phyloP scores from a whole-genome alignment of 495 filamentous ascomycete species.

The Penicillium lividum region DNA sequence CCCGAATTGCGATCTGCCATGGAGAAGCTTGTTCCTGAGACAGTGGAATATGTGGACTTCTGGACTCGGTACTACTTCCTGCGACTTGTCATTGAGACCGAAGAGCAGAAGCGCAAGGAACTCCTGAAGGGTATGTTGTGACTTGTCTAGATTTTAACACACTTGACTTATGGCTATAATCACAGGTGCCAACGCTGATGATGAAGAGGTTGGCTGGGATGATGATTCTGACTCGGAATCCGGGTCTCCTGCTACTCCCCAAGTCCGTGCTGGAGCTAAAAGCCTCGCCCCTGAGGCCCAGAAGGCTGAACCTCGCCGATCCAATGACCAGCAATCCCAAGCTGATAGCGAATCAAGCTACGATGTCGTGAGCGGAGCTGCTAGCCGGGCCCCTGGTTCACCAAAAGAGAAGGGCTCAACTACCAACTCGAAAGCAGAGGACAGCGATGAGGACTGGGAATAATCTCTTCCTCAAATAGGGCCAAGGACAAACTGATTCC shows the following conservation, averaged over 20 bases:
- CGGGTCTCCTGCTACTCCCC: slow-evolving; percentile 53
- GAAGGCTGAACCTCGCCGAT: slow-evolving; percentile 72
- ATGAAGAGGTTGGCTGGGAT: slow-evolving; percentile 84
- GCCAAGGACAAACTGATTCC: background rate
- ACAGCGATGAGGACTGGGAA: slow-evolving; percentile 82
- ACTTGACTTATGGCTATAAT: slow-evolving; percentile 16
- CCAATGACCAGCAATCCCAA: slow-evolving; percentile 81
- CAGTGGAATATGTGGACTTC: slow-evolving; percentile 83
- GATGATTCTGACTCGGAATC: slow-evolving; percentile 72
- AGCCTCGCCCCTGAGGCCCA: slow-evolving; percentile 34
- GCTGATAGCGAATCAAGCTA: slow-evolving; percentile 92
- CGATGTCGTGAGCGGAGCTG: slow-evolving; percentile 84
- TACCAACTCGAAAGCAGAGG: slow-evolving; percentile 54
- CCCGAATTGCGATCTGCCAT: slow-evolving; percentile 85
- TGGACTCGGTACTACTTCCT: slow-evolving; percentile 98
- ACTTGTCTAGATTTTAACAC: slow-evolving; percentile 7
- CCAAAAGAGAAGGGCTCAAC: slow-evolving; percentile 65
- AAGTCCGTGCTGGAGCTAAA: slow-evolving; percentile 25
- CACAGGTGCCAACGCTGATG: slow-evolving; percentile 61
- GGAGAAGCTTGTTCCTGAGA: slow-evolving; percentile 93
- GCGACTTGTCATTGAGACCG: slow-evolving; percentile 89
- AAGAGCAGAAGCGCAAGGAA: slow-evolving; percentile 87
- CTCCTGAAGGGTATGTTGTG: slow-evolving; percentile 77
- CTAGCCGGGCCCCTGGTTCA: slow-evolving; percentile 74
- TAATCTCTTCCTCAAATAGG: slow-evolving; percentile 37